Evolutionary conservation across 1,139 yeast species (phyloP).

Genomic region (Magnusiomyces tetraspermus): DNA sequence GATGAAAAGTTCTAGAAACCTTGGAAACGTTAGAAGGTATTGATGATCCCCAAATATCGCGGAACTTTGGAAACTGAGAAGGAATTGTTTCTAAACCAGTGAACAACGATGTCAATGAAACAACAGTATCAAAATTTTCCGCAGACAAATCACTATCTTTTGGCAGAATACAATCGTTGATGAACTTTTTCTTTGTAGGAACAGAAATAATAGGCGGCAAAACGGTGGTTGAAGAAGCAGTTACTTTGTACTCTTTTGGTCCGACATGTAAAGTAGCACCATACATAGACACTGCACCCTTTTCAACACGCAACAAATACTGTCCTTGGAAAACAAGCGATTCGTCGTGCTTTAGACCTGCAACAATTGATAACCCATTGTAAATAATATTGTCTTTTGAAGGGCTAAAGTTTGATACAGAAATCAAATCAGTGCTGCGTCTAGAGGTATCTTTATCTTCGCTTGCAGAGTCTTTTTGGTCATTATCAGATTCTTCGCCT

Average conservation of each 20-base stretch:
- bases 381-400: slow-evolving; percentile 16
- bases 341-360: not conserved
- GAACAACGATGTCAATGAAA: slow-evolving; percentile 33
- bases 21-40: not conserved
- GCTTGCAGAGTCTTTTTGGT: not conserved
- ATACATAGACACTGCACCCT: slow-evolving; percentile 50
- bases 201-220: slow-evolving; percentile 47
- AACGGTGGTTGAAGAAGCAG: slow-evolving; percentile 46
- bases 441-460: not conserved
- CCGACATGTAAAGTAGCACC: slow-evolving; percentile 39
- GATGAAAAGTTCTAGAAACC: slow-evolving; percentile 8
- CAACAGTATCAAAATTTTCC: slow-evolving; percentile 37
- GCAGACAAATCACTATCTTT: slow-evolving; percentile 10
- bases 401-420: slow-evolving; percentile 14
- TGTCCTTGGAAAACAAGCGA: slow-evolving; percentile 50
- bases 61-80: slow-evolving; percentile 42
- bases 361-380: not conserved
- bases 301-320: slow-evolving; percentile 41
- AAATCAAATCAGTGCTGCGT: not conserved
- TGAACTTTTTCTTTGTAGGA: slow-evolving; percentile 33
- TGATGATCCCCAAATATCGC: slow-evolving; percentile 26
- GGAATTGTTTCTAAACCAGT: slow-evolving; percentile 46
- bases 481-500: not conserved
- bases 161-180: slow-evolving; percentile 24
- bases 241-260: slow-evolving; percentile 17